Percentiles rank a stretch among this genome's conserved stretches.
Evolutionary conservation across 345 rosid species (phyloP).

Genomic region (Hirschfeldia incana): DNA sequence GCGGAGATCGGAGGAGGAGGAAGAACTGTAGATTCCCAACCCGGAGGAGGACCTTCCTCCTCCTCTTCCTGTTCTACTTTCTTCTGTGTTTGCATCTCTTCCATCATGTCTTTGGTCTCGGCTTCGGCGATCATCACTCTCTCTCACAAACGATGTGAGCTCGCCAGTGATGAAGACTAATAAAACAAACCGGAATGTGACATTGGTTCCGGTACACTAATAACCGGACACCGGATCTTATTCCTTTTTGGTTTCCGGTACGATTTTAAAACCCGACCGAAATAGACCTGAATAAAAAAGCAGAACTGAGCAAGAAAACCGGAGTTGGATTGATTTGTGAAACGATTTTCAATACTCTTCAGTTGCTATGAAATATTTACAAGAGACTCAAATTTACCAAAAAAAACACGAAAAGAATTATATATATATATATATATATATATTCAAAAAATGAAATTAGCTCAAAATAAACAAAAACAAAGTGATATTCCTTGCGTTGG

Average conservation of each 20-base stretch:
- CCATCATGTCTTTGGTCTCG: slow-evolving; percentile 26
- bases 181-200: neutral
- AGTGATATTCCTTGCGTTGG: too few relatives aligned
- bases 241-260: neutral
- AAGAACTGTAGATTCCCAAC: slow-evolving; percentile 40
- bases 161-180: neutral
- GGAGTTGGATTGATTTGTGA: neutral
- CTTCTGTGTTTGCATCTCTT: slow-evolving; percentile 7
- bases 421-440: neutral
- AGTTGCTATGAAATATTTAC: neutral
- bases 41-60: slow-evolving; percentile 45
- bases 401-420: too few relatives aligned
- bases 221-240: neutral
- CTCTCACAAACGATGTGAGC: neutral
- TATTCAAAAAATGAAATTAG: neutral
- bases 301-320: neutral
- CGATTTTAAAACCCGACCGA: neutral
- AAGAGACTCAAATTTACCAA: neutral
- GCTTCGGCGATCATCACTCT: slow-evolving; percentile 18
- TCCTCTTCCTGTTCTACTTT: slow-evolving; percentile 23
- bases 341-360: neutral
- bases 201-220: neutral
- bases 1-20: slow-evolving; percentile 20
- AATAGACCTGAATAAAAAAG: neutral
- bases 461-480: neutral